Percentiles rank a stretch among this genome's conserved stretches.
Conservation (phyloP, 495 filamentous ascomycete species). For the Penicillium riverlandense region DNA sequence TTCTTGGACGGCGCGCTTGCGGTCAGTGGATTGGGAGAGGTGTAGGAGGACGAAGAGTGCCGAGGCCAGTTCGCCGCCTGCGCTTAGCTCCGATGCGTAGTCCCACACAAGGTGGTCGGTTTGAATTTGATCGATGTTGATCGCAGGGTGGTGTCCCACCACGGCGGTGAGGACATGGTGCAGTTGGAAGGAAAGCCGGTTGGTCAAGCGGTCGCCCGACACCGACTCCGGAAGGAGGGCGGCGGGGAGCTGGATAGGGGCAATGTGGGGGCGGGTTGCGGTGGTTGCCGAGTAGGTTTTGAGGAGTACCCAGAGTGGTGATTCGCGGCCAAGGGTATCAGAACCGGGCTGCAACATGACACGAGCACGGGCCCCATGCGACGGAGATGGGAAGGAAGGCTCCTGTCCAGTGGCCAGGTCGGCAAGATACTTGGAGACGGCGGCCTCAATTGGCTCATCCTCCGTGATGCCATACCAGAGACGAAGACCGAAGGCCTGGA, state of each 20-base stretch:
- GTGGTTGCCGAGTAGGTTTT: conserved; percentile 61
- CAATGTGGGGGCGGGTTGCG: conserved; percentile 10
- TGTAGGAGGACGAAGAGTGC: conserved; percentile 73
- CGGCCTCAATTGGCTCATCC: conserved; percentile 59
- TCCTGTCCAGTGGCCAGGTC: conserved; percentile 61
- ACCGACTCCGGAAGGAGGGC: conserved; percentile 42
- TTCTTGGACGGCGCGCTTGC: conserved; percentile 59
- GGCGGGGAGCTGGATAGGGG: conserved; percentile 24
- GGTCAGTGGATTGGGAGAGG: conserved; percentile 54
- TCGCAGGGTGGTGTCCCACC: conserved; percentile 36
- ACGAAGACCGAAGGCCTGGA: conserved; percentile 82
- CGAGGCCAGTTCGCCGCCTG: conserved; percentile 57
- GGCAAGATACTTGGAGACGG: conserved; percentile 58
- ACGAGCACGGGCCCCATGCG: conserved; percentile 51
- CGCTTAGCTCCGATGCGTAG: conserved; percentile 66
- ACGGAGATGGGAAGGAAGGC: conserved; percentile 51
- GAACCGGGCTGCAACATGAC: conserved; percentile 39
- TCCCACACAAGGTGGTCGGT: conserved; percentile 60
- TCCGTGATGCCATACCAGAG: conserved; percentile 74
- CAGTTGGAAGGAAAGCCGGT: conserved; percentile 78
- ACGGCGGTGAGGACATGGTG: conserved; percentile 49
- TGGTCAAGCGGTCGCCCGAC: conserved; percentile 60
- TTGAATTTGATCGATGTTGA: conserved; percentile 30
- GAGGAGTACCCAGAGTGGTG: conserved; percentile 78
- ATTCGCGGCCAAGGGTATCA: conserved; percentile 49